A percentile compares a stretch with the other conserved stretches of the same genome.
Evolutionary conservation across 2,329 filamentous ascomycete species (phyloP).

Genomic region (Pyricularia sp.): DNA sequence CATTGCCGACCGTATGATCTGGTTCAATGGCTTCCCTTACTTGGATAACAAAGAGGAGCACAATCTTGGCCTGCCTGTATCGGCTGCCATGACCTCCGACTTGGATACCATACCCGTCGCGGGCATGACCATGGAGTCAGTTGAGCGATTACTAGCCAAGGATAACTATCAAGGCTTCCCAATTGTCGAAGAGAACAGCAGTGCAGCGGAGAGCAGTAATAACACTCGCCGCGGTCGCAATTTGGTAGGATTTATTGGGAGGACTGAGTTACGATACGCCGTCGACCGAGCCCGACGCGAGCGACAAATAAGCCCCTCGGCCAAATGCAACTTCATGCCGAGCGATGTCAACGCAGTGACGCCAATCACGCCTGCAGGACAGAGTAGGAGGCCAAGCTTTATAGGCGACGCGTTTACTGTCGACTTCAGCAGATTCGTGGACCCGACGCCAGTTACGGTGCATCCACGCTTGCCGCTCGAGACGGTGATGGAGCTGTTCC

Average conservation of each 20-base stretch:
- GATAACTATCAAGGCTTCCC: constrained; percentile 89
- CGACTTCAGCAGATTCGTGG: constrained; percentile 79
- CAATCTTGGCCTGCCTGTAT: constrained; percentile 89
- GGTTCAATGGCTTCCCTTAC: constrained; percentile 95
- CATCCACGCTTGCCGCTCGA: constrained; percentile 86
- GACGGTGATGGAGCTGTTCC: constrained; percentile 97
- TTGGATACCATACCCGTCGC: constrained; percentile 60
- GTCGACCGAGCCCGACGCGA: constrained; percentile 64
- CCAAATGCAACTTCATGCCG: constrained; percentile 62
- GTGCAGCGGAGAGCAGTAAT: constrained; percentile 15
- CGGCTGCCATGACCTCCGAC: constrained; percentile 72
- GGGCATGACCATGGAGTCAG: constrained; percentile 60
- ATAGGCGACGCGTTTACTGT: constrained; percentile 35
- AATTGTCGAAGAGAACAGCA: constrained; percentile 65
- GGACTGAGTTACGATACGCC: constrained; percentile 83
- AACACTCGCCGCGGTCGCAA: constrained; percentile 19
- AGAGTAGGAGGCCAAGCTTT: constrained; percentile 28
- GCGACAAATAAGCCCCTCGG: constrained; percentile 47
- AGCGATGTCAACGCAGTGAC: constrained; percentile 19
- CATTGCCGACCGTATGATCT: constrained; percentile 96
- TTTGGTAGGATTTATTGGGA: constrained; percentile 81
- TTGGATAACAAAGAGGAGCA: constrained; percentile 96
- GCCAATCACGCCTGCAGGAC: constrained; percentile 28
- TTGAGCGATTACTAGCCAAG: constrained; percentile 63
- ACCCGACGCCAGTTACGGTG: constrained; percentile 77